Conservation (phyloP, 1,139 yeast species). For the Debaryomycetaceae sp. region DNA sequence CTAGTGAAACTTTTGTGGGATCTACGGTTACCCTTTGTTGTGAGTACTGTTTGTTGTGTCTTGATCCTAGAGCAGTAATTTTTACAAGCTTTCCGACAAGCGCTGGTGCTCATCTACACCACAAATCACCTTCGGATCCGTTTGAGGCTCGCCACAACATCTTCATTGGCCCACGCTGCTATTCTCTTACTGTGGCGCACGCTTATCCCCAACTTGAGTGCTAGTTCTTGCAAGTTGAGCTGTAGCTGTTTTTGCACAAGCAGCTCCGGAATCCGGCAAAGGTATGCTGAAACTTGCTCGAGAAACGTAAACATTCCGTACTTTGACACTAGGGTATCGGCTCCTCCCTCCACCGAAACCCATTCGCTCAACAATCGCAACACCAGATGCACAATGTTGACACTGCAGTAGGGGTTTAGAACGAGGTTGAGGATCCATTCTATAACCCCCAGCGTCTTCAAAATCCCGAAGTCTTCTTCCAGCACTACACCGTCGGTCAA, state of each 20-base stretch:
- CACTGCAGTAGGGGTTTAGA: background rate
- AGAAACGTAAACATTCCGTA: slow-evolving; percentile 45
- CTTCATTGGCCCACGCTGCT: slow-evolving; percentile 49
- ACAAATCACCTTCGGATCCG: too few species aligned
- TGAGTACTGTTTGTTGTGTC: too few species aligned
- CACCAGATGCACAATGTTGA: slow-evolving; percentile 36
- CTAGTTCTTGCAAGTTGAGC: slow-evolving; percentile 36
- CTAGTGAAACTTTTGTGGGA: too few species aligned
- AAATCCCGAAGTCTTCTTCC: slow-evolving; percentile 38
- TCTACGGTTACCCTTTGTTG: too few species aligned
- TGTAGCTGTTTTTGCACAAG: slow-evolving; percentile 23
- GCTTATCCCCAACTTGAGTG: slow-evolving; percentile 32
- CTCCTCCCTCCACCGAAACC: slow-evolving; percentile 50
- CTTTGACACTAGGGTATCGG: slow-evolving; percentile 50
- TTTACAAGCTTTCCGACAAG: too few species aligned
- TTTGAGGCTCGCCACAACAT: slow-evolving; percentile 31
- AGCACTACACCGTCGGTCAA: slow-evolving; percentile 36
- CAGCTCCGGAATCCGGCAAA: slow-evolving; percentile 1
- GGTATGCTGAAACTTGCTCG: slow-evolving; percentile 22
- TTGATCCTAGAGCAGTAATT: too few species aligned
- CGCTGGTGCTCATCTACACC: too few species aligned
- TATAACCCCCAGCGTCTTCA: slow-evolving; percentile 42
- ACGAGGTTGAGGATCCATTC: slow-evolving; percentile 57
- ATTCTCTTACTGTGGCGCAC: slow-evolving; percentile 42
- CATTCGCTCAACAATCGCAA: slow-evolving; percentile 36